phyloP scores from a whole-genome alignment of 1,284 basidiomycete species.

The Vanrija humicola region DNA sequence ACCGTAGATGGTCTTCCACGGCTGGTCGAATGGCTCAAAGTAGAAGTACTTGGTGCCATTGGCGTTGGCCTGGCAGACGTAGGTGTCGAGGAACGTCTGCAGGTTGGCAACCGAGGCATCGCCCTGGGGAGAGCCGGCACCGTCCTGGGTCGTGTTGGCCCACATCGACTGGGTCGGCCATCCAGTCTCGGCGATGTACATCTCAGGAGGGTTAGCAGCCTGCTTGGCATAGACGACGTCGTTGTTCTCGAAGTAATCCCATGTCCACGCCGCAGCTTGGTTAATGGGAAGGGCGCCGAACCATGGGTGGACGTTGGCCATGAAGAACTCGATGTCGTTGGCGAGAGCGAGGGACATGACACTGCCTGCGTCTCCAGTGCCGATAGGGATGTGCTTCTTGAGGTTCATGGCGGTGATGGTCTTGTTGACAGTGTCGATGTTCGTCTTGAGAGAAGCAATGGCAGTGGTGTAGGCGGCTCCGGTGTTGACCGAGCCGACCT shows the following conservation, averaged over 20 bases:
- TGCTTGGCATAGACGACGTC: conserved; percentile 53
- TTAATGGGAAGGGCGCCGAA: conserved; percentile 61
- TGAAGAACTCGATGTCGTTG: conserved; percentile 63
- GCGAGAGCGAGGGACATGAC: conserved; percentile 74
- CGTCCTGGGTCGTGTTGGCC: conserved; percentile 59
- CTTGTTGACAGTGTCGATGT: conserved; percentile 62
- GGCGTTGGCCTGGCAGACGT: conserved; percentile 78
- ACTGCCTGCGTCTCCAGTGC: conserved; percentile 85
- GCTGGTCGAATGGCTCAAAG: conserved; percentile 71
- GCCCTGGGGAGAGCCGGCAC: conserved; percentile 31
- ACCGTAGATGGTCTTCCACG: conserved; percentile 69
- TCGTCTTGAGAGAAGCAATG: conserved; percentile 56
- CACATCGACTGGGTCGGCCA: conserved; percentile 63
- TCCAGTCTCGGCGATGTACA: conserved; percentile 88
- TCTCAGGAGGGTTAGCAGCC: conserved; percentile 62
- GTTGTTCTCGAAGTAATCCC: conserved; percentile 57
- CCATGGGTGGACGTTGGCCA: conserved; percentile 67
- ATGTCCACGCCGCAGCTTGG: conserved; percentile 66
- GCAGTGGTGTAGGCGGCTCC: conserved; percentile 34
- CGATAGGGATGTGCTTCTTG: conserved; percentile 62
- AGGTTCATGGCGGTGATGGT: conserved; percentile 54
- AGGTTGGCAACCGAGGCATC: conserved; percentile 65
- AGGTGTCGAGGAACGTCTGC: conserved; percentile 75
- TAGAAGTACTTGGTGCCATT: conserved; percentile 75
- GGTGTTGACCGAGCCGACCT: conserved; percentile 18